Base-by-base conservation (phyloP, 1,284 basidiomycete species). In the Sphagnurus paluster region DNA sequence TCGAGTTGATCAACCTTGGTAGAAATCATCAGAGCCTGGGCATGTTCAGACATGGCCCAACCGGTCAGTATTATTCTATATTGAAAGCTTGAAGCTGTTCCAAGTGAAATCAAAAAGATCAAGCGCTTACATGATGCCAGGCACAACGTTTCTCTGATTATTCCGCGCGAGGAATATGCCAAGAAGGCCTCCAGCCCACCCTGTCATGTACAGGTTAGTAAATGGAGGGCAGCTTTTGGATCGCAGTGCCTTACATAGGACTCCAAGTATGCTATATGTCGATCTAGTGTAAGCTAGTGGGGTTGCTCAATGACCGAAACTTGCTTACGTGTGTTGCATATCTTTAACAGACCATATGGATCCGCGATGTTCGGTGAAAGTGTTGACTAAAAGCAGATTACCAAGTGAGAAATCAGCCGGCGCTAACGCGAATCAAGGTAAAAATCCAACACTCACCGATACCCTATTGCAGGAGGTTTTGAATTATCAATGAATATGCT, bases 11-110 rank as follows among this genome's bases (percentile, higher is more conserved):
- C 6, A 42, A 89, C 88, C 71, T 84, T 86, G 2, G 90, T 90
- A 0, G 90, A 91, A 38, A 95, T 75, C 81, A 84, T 86, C 42
- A 94, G 72, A 7, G 80, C 82, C 70, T 98, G 95, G 2, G 81
- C 81, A 56, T 98, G 95, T 32, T 90, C 85, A 3, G 90, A 89
- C 92, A 98, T 96, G 0, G 89, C 94, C 88, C 92, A 98, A 2
- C 95, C 95, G 0, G 93, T 96, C 50, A 96, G 72, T 46, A 92
- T 82, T 53, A 95, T 85, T 49, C 89, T 93, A 53, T 46, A 17
- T 33, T 23, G 20, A 38, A 33, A 48, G 46, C 10, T 37, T 17
- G 34, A 33, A 13, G 4, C n/a, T 4, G 17, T 13, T 26, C 5
- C 10, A 17, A 21, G 5, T 1, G 3, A 23, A n/a, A 29, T 20